phyloP scores from a whole-genome alignment of 768 basidiomycete genomes.

The Phlegmacium glaucopus region DNA sequence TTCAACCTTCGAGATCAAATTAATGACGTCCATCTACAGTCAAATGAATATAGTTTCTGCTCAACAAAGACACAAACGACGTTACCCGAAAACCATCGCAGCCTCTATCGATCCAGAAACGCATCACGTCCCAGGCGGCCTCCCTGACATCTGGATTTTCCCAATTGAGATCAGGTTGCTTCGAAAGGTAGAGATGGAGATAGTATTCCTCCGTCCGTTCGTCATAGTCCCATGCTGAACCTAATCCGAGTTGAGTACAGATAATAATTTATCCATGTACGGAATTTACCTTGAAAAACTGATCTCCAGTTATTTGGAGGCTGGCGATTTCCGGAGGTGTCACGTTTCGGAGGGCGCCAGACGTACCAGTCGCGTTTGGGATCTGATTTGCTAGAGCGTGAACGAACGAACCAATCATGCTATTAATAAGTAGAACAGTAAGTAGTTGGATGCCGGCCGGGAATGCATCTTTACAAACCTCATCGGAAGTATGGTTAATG shows the following conservation, averaged over 20 bases:
- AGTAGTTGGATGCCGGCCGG: not conserved
- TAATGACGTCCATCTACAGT: slow-evolving; percentile 66
- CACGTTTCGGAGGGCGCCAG: slow-evolving; percentile 60
- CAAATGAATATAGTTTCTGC: not conserved
- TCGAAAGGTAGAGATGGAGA: slow-evolving; percentile 60
- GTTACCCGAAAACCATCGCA: slow-evolving; percentile 72
- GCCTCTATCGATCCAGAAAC: slow-evolving; percentile 72
- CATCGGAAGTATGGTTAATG: slow-evolving; percentile 69
- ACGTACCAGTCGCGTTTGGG: slow-evolving; percentile 76
- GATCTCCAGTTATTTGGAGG: slow-evolving; percentile 79
- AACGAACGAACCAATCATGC: slow-evolving; percentile 72
- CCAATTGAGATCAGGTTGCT: slow-evolving; percentile 81
- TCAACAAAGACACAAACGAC: not conserved
- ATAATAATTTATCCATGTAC: slow-evolving; percentile 1
- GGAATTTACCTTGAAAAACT: slow-evolving; percentile 50
- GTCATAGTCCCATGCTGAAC: slow-evolving; percentile 72
- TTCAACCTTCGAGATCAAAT: slow-evolving; percentile 58
- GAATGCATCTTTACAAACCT: slow-evolving; percentile 32
- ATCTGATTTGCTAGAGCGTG: slow-evolving; percentile 44
- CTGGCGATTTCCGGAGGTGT: slow-evolving; percentile 46
- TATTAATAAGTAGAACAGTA: slow-evolving; percentile 20
- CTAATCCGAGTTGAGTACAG: slow-evolving; percentile 23
- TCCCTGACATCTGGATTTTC: slow-evolving; percentile 59
- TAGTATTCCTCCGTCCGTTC: slow-evolving; percentile 65
- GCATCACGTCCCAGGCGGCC: slow-evolving; percentile 62